Evolutionary conservation across 129 eudicot species (phyloP).

Genomic region (Flaveria trinervia): DNA sequence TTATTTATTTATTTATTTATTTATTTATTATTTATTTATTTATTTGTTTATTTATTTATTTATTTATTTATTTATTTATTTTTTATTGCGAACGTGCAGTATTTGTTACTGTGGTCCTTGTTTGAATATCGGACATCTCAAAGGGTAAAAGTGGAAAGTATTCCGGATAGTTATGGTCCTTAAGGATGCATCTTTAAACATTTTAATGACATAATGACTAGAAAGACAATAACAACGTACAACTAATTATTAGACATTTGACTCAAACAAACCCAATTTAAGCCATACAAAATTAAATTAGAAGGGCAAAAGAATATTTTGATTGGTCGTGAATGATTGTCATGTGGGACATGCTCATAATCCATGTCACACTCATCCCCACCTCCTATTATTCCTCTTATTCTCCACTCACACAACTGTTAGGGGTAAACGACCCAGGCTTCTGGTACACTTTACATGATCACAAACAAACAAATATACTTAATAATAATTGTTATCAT

Average conservation of each 20-base stretch:
- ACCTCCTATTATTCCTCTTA: conserved; percentile 19
- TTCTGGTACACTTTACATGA: too few species aligned
- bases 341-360: conserved; percentile 31
- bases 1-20: background rate
- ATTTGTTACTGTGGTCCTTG: conserved; percentile 15
- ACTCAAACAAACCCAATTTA: conserved; percentile 23
- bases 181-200: background rate
- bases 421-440: too few species aligned
- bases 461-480: too few species aligned
- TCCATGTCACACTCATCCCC: conserved; percentile 34
- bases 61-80: background rate
- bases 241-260: conserved; percentile 34
- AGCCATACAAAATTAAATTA: conserved; percentile 22
- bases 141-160: background rate
- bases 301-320: conserved; percentile 26
- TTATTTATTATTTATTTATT: background rate
- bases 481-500: too few species aligned
- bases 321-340: conserved; percentile 27
- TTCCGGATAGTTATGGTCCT: background rate
- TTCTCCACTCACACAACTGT: conserved; percentile 23
- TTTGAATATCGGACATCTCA: conserved; percentile 27
- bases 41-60: background rate
- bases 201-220: conserved; percentile 28
- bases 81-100: background rate
- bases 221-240: conserved; percentile 31